Conservation (phyloP, 805 yeast genomes). For the Starmera quercuum region DNA sequence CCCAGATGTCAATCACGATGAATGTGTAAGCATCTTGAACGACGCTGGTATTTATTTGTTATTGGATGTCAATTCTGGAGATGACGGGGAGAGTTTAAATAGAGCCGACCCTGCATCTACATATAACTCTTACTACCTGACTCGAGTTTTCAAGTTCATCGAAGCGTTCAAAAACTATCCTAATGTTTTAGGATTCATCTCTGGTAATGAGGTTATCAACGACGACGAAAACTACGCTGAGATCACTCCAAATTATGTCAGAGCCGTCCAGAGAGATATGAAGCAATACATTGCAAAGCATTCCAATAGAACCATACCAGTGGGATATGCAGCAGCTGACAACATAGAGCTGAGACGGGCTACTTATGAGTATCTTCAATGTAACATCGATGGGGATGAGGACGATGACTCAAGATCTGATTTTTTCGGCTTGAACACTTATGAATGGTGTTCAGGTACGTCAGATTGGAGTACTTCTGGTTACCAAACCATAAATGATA, state of each 20-base stretch:
- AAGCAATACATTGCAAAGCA: constrained; percentile 68
- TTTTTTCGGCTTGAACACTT: constrained; percentile 90
- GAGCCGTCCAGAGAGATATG: constrained; percentile 91
- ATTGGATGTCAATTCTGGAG: constrained; percentile 78
- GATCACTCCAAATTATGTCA: constrained; percentile 67
- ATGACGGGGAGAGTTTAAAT: constrained; percentile 55
- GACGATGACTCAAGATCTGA: constrained; percentile 66
- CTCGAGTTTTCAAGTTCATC: constrained; percentile 76
- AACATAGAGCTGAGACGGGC: constrained; percentile 61
- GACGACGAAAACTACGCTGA: constrained; percentile 55
- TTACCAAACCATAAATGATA: constrained; percentile 50
- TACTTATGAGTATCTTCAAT: constrained; percentile 74
- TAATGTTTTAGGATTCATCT: constrained; percentile 79
- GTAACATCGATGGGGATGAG: constrained; percentile 52
- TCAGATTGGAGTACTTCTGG: constrained; percentile 66
- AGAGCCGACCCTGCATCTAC: constrained; percentile 65
- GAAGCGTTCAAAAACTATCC: constrained; percentile 81
- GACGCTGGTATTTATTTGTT: constrained; percentile 88
- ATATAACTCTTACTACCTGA: constrained; percentile 63
- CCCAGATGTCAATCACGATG: constrained; percentile 82
- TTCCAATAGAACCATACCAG: constrained; percentile 74
- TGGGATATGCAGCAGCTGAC: constrained; percentile 96
- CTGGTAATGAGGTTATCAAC: constrained; percentile 90
- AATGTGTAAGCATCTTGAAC: constrained; percentile 84
- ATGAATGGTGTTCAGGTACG: constrained; percentile 87